phyloP scores from a whole-genome alignment of 2,329 filamentous ascomycete species.

The Fusarium udum region DNA sequence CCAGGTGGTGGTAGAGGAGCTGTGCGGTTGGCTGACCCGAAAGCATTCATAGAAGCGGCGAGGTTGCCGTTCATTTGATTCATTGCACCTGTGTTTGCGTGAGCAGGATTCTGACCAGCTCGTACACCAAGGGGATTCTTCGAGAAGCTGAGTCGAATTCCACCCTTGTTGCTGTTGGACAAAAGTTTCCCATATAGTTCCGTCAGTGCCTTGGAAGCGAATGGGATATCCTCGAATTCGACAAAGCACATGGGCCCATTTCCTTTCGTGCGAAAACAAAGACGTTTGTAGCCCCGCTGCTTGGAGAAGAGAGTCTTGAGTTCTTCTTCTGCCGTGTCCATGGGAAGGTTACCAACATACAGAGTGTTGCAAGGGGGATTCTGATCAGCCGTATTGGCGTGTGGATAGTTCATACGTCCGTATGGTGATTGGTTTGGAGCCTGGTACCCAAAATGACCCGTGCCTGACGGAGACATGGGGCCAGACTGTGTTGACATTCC shows the following conservation, averaged over 20 bases:
- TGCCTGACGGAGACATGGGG: constrained; percentile 16
- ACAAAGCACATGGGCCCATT: constrained; percentile 99
- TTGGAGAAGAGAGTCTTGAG: constrained; percentile 93
- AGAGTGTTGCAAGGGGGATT: constrained; percentile 98
- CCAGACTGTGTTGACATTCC: constrained; percentile 52
- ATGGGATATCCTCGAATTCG: constrained; percentile 93
- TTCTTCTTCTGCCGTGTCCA: constrained; percentile 94
- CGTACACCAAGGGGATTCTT: constrained; percentile 96
- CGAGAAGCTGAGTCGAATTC: constrained; percentile 94
- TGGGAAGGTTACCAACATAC: constrained; percentile 95
- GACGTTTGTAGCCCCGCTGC: constrained; percentile 91
- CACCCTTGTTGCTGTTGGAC: constrained; percentile 92
- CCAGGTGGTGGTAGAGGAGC: constrained; percentile 91
- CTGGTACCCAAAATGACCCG: constrained; percentile 32
- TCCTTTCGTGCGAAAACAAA: constrained; percentile 93
- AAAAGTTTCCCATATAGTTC: constrained; percentile 88
- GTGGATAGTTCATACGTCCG: constrained; percentile 75
- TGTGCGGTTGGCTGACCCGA: constrained; percentile 76
- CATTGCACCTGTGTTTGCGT: constrained; percentile 53
- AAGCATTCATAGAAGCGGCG: constrained; percentile 62
- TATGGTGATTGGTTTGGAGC: constrained; percentile 64
- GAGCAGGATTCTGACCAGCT: constrained; percentile 71
- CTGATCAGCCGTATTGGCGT: constrained; percentile 92
- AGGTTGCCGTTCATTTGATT: constrained; percentile 69
- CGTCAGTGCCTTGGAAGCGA: constrained; percentile 88